Conservation (phyloP, 192 early-diverging fungal species). For the Backusella morwellensis region DNA sequence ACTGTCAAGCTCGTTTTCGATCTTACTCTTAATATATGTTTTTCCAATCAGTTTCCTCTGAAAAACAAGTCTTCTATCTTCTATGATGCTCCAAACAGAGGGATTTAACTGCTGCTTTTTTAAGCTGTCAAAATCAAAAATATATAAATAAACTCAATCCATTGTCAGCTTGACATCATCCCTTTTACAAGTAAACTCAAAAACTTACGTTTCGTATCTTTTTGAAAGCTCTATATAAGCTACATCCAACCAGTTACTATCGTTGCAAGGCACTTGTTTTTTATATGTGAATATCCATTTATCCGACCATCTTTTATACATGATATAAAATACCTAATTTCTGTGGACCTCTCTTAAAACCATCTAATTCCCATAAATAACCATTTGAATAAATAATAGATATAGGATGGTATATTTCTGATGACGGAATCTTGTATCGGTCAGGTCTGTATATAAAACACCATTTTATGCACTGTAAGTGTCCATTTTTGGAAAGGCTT, state of each 20-base stretch:
- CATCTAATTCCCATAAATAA: constrained; percentile 66
- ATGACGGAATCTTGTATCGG: constrained; percentile 28
- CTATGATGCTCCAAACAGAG: constrained; percentile 27
- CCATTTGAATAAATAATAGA: constrained; percentile 58
- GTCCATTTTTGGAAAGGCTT: not conserved
- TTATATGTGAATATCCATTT: not conserved
- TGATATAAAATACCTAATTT: constrained; percentile 33
- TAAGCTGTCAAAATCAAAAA: constrained; percentile 12
- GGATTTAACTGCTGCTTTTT: constrained; percentile 14
- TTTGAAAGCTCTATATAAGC: constrained; percentile 29
- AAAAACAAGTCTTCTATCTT: constrained; percentile 27
- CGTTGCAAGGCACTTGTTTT: constrained; percentile 38
- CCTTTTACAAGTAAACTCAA: not conserved
- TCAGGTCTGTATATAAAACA: not conserved
- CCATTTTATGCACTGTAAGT: constrained; percentile 4
- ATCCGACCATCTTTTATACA: not conserved
- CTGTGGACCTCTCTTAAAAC: constrained; percentile 53
- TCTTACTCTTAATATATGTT: constrained; percentile 20
- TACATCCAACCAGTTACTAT: constrained; percentile 56
- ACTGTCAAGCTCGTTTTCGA: constrained; percentile 31
- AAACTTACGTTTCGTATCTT: constrained; percentile 26
- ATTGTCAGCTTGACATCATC: not conserved
- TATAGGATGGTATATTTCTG: constrained; percentile 60
- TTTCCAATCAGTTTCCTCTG: constrained; percentile 22
- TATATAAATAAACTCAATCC: not conserved